These are phyloP conservation scores for Acanthamoeba royreba DNA, from an alignment of 208 protist genomes.

Conservation along the genomic window DNA sequence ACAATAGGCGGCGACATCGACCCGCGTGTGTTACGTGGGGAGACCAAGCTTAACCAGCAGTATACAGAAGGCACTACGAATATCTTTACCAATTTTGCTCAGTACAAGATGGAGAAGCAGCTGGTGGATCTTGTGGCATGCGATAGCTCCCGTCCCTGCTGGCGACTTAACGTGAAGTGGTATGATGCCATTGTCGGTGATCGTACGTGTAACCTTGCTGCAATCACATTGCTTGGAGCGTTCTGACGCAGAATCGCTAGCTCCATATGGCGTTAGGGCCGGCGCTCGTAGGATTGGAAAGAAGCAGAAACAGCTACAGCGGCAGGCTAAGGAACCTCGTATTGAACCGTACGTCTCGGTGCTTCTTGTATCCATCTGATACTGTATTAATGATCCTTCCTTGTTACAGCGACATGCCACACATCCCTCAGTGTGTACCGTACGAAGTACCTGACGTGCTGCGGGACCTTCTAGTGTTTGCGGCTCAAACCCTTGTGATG, in stretches of 20 bases:
- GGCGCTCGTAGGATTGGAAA: constrained; percentile 62
- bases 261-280: constrained; percentile 73
- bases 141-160: constrained; percentile 80
- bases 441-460: constrained; percentile 80
- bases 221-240: constrained; percentile 66
- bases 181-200: constrained; percentile 92
- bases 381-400: background rate
- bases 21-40: constrained; percentile 82
- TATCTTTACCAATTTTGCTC: constrained; percentile 85
- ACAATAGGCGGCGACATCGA: constrained; percentile 89
- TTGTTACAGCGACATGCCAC: background rate
- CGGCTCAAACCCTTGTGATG: constrained; percentile 84
- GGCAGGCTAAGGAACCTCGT: constrained; percentile 25
- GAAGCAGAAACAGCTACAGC: constrained; percentile 34
- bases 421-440: constrained; percentile 58
- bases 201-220: constrained; percentile 82
- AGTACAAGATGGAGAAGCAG: constrained; percentile 77
- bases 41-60: background rate
- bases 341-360: background rate
- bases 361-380: background rate
- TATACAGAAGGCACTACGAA: constrained; percentile 66
- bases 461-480: constrained; percentile 89
- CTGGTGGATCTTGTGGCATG: constrained; percentile 81
- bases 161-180: constrained; percentile 59
- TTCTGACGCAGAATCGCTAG: background rate